These are phyloP conservation scores for Lathyrus sativus DNA, from an alignment of 306 rosid species.

Conservation along the genomic window DNA sequence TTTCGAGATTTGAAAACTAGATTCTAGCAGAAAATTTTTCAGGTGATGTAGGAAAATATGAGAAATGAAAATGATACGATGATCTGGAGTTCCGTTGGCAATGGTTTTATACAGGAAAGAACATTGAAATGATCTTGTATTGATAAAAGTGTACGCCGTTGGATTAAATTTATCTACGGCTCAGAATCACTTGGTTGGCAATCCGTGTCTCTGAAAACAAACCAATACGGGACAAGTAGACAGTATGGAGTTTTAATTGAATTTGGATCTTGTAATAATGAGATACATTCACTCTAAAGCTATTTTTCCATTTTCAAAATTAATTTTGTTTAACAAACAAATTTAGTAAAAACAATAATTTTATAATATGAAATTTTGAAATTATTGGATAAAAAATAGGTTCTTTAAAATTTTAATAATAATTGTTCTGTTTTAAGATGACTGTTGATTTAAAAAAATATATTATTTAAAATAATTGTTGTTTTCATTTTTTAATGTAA, in stretches of 20 bases:
- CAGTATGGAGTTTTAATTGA: neutral
- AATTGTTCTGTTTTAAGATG: no score
- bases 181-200: neutral
- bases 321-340: no score
- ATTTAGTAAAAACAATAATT: no score
- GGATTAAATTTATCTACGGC: neutral
- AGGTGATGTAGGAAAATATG: neutral
- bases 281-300: no score
- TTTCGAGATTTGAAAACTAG: neutral
- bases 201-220: neutral
- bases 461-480: no score
- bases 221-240: neutral
- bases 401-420: no score
- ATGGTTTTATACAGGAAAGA: neutral
- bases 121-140: neutral
- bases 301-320: no score
- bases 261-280: neutral
- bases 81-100: neutral
- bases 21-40: neutral
- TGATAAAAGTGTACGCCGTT: neutral
- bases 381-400: no score
- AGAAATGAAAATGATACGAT: neutral
- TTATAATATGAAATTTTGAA: no score
- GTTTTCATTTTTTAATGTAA: no score
- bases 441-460: no score